These are phyloP conservation scores for Calonectria ilicicola DNA, from an alignment of 2,329 filamentous ascomycete genomes.

Conservation along the genomic window DNA sequence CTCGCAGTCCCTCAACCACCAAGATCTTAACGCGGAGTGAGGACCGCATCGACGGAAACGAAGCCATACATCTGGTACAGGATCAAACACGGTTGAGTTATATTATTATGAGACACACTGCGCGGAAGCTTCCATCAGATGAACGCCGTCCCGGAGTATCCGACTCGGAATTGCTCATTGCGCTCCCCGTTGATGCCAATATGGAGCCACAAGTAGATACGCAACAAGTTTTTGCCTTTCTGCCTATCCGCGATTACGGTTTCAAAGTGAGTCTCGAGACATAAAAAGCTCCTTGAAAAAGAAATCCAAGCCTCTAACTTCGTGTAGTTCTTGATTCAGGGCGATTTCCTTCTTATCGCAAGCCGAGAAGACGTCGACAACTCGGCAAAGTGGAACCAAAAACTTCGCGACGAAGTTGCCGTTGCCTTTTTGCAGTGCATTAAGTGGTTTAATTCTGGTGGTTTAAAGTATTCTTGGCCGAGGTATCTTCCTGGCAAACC, in stretches of 20 bases:
- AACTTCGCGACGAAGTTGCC: neutral
- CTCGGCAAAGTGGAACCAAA: slow-evolving; percentile 5
- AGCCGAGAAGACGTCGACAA: slow-evolving; percentile 38
- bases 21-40: neutral
- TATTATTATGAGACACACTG: neutral
- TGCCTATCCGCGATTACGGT: neutral
- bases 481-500: neutral
- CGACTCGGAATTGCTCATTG: neutral
- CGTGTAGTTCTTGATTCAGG: slow-evolving; percentile 43
- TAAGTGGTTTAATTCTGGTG: neutral
- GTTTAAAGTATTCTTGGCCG: neutral
- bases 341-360: slow-evolving; percentile 41
- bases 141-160: neutral
- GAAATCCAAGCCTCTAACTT: slow-evolving; percentile 12
- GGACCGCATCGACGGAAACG: neutral
- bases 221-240: neutral
- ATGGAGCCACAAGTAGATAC: neutral
- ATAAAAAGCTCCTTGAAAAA: neutral
- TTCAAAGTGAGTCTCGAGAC: neutral
- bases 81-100: neutral
- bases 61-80: neutral
- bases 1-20: neutral
- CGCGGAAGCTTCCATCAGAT: neutral
- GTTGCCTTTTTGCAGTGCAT: neutral
- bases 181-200: neutral